Conservation (phyloP, 1,284 basidiomycete species). For the Golubevia sp. region DNA sequence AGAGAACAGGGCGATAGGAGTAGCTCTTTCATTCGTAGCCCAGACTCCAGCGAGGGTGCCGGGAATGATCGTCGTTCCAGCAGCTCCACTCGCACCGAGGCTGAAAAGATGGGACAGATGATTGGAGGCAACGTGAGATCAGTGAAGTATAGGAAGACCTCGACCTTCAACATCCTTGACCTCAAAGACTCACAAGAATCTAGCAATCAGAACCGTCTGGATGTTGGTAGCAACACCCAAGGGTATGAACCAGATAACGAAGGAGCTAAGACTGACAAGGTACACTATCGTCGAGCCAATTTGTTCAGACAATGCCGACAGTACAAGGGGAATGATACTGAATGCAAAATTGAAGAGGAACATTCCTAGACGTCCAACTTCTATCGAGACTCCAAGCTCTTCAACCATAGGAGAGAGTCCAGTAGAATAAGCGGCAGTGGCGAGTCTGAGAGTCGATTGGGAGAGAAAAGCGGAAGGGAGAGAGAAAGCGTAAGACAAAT, state of each 20-base stretch:
- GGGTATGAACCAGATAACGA: slow-evolving; percentile 45
- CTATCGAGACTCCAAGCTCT: slow-evolving; percentile 29
- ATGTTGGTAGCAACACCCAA: slow-evolving; percentile 41
- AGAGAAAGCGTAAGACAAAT: too few relatives aligned
- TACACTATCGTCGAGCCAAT: slow-evolving; percentile 37
- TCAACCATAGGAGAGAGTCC: slow-evolving; percentile 24
- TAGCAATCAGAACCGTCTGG: slow-evolving; percentile 29
- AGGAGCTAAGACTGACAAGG: slow-evolving; percentile 29
- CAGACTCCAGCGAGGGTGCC: slow-evolving; percentile 18
- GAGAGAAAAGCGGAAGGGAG: too few relatives aligned
- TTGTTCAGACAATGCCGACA: slow-evolving; percentile 42
- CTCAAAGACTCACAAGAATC: slow-evolving; percentile 35
- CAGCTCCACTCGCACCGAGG: slow-evolving; percentile 36
- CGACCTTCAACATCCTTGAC: neutral
- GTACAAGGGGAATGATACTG: slow-evolving; percentile 28
- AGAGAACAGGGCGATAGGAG: slow-evolving; percentile 35
- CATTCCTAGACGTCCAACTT: slow-evolving; percentile 41
- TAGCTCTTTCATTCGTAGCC: slow-evolving; percentile 25
- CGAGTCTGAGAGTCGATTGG: too few relatives aligned
- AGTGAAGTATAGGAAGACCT: neutral
- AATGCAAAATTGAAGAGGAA: slow-evolving; percentile 38
- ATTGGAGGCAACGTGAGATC: neutral
- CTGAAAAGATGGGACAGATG: too few relatives aligned
- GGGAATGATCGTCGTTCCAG: slow-evolving; percentile 25
- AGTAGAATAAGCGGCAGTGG: slow-evolving; percentile 36